Base-by-base conservation (phyloP, 2,329 filamentous ascomycete species). In the Trichoderma sp. region DNA sequence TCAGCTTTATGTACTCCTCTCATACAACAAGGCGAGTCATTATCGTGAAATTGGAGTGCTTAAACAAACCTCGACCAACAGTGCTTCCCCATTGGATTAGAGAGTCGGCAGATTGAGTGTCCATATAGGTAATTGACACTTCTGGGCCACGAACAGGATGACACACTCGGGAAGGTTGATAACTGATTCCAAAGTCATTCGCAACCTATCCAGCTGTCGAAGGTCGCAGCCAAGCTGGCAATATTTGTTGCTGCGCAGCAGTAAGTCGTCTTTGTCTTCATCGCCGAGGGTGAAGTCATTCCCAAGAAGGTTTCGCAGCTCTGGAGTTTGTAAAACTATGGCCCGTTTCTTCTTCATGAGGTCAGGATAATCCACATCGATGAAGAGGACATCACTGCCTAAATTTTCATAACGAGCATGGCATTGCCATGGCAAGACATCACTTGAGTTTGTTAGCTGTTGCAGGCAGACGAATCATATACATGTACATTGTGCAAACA, bases 51-150 rank as follows among this genome's bases (percentile, higher is more conserved):
- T 38, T 8, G 59, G 41, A 33, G 16, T n/a, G 29, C 24, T 73
- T 38, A 27, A 16, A 78, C 86, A 80, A 85, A 94, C 93, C 90
- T 83, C 93, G 86, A 14, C 91, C 89, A 67, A 97, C 86, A 12
- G 85, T 90, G 73, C 91, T 90, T n/a, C 93, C 92, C 95, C 95
- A 98, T 68, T 87, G 82, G 35, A 98, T 92, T 9, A 98, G 87
- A 18, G 89, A 87, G 85, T 98, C 92, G 6, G 95, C 92, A 56
- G 91, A 91, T 27, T 89, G 83, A 3, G 91, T 90, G 74, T 95
- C 91, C 94, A 98, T 97, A 80, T 97, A 97, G 1, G 95, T 97
- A 56, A 97, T 90, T 4, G 95, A 97, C 16, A 98, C 95, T 84
- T 98, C 96, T 1, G n/a, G n/a, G 95, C 95, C 31, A 95, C 89